Percentiles rank a stretch among this genome's conserved stretches.
Conservation (phyloP, 495 filamentous ascomycete species). For the Bombardia bombarda region DNA sequence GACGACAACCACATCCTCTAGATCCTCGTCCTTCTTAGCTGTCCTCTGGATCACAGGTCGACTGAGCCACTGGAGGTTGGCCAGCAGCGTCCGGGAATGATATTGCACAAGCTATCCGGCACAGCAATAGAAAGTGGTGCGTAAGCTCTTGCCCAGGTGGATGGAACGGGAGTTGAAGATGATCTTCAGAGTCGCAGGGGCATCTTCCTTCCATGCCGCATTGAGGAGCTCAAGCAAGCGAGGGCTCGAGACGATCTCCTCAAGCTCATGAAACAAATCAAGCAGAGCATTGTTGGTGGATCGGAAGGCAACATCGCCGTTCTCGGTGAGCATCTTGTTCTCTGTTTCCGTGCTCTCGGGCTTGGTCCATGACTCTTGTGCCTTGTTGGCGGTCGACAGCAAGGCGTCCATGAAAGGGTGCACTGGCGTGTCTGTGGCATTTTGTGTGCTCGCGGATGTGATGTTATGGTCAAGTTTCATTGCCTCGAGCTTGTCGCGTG, state of each 20-base stretch:
- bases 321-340: constrained; percentile 37
- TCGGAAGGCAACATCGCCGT: constrained; percentile 27
- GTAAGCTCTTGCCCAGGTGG: constrained; percentile 37
- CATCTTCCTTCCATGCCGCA: constrained; percentile 31
- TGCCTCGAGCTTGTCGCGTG: no score
- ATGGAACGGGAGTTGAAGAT: constrained; percentile 46
- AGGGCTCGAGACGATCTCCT: constrained; percentile 19
- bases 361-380: neutral
- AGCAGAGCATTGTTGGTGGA: constrained; percentile 32
- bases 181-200: constrained; percentile 37
- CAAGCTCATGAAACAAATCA: constrained; percentile 37
- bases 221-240: constrained; percentile 27
- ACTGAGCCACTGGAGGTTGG: constrained; percentile 38
- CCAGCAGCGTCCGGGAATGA: constrained; percentile 36
- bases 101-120: constrained; percentile 36
- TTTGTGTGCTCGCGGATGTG: no score
- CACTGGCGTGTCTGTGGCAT: no score
- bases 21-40: constrained; percentile 17
- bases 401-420: no score
- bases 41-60: constrained; percentile 38
- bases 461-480: no score
- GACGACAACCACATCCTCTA: constrained; percentile 13
- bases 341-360: constrained; percentile 8
- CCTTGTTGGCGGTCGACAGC: no score
- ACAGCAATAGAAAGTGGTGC: constrained; percentile 32